Percentiles rank a stretch among this genome's conserved stretches.
These are phyloP conservation scores for Heterobasidion irregulare DNA, from an alignment of 1,284 basidiomycete species.

Conservation along the genomic window DNA sequence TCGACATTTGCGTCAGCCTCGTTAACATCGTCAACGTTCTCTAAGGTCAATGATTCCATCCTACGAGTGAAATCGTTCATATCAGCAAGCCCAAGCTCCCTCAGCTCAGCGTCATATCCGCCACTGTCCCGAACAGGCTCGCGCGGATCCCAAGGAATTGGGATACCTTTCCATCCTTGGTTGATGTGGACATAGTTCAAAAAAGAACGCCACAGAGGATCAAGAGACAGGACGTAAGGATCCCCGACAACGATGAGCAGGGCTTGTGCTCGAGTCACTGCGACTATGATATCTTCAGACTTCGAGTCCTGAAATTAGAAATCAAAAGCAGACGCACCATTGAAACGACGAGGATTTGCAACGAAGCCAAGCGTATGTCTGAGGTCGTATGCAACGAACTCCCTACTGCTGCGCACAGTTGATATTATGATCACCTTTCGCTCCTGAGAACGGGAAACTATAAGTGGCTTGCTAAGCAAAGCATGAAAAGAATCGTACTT, in stretches of 20 bases:
- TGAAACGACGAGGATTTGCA: conserved; percentile 52
- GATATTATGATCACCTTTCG: conserved; percentile 58
- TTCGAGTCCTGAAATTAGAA: too few relatives aligned
- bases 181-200: conserved; percentile 38
- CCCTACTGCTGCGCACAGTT: conserved; percentile 51
- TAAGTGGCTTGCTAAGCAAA: background rate
- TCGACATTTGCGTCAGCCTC: background rate
- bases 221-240: conserved; percentile 43
- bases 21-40: conserved; percentile 22
- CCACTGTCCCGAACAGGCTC: conserved; percentile 20
- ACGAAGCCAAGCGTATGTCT: conserved; percentile 55
- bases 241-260: conserved; percentile 49
- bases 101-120: conserved; percentile 20
- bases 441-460: conserved; percentile 30
- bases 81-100: conserved; percentile 27
- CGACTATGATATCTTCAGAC: conserved; percentile 26
- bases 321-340: conserved; percentile 31
- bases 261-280: conserved; percentile 48
- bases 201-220: conserved; percentile 47
- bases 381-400: conserved; percentile 50
- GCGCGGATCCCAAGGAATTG: conserved; percentile 37
- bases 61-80: conserved; percentile 43
- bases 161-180: conserved; percentile 42
- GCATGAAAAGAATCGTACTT: conserved; percentile 25
- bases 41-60: conserved; percentile 35